Percentiles rank a stretch among this genome's conserved stretches.
Conservation (phyloP, 257 asterid genomes). For the Buddleja alternifolia region DNA sequence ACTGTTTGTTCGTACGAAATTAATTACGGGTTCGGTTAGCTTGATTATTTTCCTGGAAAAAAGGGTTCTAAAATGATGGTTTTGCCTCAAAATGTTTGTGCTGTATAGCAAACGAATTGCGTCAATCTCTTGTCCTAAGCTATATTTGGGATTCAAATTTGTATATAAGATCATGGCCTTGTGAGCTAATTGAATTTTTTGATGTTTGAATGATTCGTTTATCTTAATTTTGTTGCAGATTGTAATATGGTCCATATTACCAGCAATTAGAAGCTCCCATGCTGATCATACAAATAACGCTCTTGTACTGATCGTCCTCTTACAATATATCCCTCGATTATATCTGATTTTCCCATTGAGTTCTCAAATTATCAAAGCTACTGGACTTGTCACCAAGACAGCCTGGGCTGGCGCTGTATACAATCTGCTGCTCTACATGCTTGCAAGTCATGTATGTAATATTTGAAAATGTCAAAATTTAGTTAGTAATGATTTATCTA, state of each 20-base stretch:
- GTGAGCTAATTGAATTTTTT: too few species aligned
- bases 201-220: too few species aligned
- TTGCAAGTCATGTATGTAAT: conserved; percentile 92
- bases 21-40: too few species aligned
- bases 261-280: conserved; percentile 80
- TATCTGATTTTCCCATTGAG: conserved; percentile 86
- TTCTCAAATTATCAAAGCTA: conserved; percentile 78
- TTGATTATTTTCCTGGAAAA: too few species aligned
- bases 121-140: not conserved
- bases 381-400: conserved; percentile 86
- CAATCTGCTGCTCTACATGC: conserved; percentile 75
- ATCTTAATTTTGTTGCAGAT: conserved; percentile 48
- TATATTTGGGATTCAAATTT: not conserved
- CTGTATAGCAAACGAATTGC: not conserved
- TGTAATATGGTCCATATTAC: conserved; percentile 82
- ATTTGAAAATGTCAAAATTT: too few species aligned
- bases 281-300: conserved; percentile 81
- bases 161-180: too few species aligned
- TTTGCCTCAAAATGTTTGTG: conserved; percentile 3
- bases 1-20: not conserved
- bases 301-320: conserved; percentile 60
- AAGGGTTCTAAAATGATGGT: too few species aligned
- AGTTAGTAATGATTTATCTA: conserved; percentile 5
- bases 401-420: conserved; percentile 97
- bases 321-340: conserved; percentile 74